phyloP scores from a whole-genome alignment of 495 filamentous ascomycete genomes.

The Daldinia vernicosa region DNA sequence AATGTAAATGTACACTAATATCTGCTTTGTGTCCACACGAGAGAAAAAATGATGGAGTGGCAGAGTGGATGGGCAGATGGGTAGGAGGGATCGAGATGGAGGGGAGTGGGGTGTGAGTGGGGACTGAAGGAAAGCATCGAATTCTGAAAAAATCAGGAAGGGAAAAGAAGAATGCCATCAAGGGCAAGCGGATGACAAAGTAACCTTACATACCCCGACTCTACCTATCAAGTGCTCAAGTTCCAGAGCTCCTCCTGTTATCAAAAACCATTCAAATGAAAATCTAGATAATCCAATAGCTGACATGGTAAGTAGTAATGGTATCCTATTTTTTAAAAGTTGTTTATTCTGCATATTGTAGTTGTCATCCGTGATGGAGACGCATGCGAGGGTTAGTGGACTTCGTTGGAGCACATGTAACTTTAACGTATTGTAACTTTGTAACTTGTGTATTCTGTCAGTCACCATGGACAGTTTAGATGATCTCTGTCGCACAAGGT shows the following conservation, averaged over 20 bases:
- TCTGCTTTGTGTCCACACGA: slow-evolving; percentile 28
- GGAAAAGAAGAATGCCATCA: slow-evolving; percentile 42
- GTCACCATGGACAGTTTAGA: background rate
- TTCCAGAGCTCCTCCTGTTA: background rate
- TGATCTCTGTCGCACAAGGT: slow-evolving; percentile 36
- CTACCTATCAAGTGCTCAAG: background rate
- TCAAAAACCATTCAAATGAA: background rate
- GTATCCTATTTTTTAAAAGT: background rate
- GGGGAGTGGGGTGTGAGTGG: slow-evolving; percentile 24
- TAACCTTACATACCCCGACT: background rate
- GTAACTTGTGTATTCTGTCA: background rate
- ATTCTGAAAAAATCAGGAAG: slow-evolving; percentile 43
- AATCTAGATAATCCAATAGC: background rate
- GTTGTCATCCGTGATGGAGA: background rate
- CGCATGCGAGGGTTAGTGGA: background rate
- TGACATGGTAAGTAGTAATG: background rate
- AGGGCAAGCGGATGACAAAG: slow-evolving; percentile 1
- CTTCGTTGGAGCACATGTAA: slow-evolving; percentile 1
- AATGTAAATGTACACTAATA: slow-evolving; percentile 30
- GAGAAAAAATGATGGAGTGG: slow-evolving; percentile 24
- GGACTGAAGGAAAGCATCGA: slow-evolving; percentile 29
- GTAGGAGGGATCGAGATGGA: slow-evolving; percentile 41
- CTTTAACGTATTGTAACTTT: background rate
- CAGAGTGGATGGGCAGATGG: background rate
- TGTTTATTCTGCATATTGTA: background rate